These are phyloP conservation scores for Grosmannia penicillata DNA, from an alignment of 2,329 filamentous ascomycete species.

Conservation along the genomic window DNA sequence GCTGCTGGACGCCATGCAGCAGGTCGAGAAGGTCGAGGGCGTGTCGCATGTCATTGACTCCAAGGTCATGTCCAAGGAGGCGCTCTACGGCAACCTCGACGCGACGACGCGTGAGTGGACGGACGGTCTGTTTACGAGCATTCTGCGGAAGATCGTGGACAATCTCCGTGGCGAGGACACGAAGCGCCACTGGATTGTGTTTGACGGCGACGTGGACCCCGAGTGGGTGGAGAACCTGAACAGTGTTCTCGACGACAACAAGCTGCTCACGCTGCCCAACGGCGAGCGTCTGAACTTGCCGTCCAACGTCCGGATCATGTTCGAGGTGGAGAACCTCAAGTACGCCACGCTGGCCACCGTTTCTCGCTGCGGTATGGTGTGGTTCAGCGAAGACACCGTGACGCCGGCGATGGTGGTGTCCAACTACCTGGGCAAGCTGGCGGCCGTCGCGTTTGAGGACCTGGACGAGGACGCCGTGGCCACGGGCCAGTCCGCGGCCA, in stretches of 20 bases:
- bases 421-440: slow-evolving; percentile 77
- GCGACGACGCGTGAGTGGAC: slow-evolving; percentile 98
- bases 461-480: slow-evolving; percentile 75
- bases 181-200: slow-evolving; percentile 98
- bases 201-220: slow-evolving; percentile 96
- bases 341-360: slow-evolving; percentile 98
- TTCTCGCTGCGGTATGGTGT: slow-evolving; percentile 99
- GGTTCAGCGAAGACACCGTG: slow-evolving; percentile 98
- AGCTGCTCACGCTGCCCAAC: slow-evolving; percentile 89
- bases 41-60: slow-evolving; percentile 97
- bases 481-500: slow-evolving; percentile 59
- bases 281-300: slow-evolving; percentile 94
- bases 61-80: slow-evolving; percentile 99
- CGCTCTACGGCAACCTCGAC: slow-evolving; percentile 87
- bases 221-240: slow-evolving; percentile 99
- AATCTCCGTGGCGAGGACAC: slow-evolving; percentile 93
- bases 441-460: slow-evolving; percentile 78
- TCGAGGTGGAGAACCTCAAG: slow-evolving; percentile 94
- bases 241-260: slow-evolving; percentile 98
- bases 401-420: slow-evolving; percentile 82
- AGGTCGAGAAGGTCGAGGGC: slow-evolving; percentile 81
- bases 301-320: slow-evolving; percentile 96
- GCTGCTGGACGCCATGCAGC: slow-evolving; percentile 77
- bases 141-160: slow-evolving; percentile 94
- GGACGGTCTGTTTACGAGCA: slow-evolving; percentile 94